Evolutionary conservation across 192 early-diverging fungal genomes (phyloP).

Genomic region (Backusella macrospora): DNA sequence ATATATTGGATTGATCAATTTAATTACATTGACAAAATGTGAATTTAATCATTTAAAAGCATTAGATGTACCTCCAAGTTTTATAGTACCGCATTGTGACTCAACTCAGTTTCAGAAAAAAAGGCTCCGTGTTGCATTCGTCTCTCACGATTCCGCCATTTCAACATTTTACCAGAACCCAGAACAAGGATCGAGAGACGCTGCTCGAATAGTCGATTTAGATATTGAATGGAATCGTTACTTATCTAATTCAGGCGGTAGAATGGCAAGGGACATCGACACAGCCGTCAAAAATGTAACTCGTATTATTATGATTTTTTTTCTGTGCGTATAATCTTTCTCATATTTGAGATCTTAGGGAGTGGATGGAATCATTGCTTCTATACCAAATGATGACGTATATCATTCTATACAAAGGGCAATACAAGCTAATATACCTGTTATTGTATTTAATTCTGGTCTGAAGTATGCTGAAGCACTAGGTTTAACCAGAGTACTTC

Average conservation of each 20-base stretch:
- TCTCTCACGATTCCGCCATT: slow-evolving; percentile 21
- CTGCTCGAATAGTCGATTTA: slow-evolving; percentile 23
- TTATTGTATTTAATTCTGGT: slow-evolving; percentile 28
- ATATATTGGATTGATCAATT: slow-evolving; percentile 11
- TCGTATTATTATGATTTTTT: background rate
- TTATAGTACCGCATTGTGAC: background rate
- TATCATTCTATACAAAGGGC: slow-evolving; percentile 12
- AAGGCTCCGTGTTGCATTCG: slow-evolving; percentile 23
- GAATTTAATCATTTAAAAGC: slow-evolving; percentile 10
- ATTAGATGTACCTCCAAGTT: slow-evolving; percentile 1
- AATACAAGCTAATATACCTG: background rate
- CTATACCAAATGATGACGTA: slow-evolving; percentile 22
- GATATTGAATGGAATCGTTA: slow-evolving; percentile 30
- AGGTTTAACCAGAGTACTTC: slow-evolving; percentile 21
- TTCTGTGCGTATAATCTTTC: background rate
- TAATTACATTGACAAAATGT: slow-evolving; percentile 12
- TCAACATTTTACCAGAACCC: slow-evolving; percentile 23
- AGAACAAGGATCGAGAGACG: slow-evolving; percentile 32
- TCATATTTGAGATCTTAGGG: background rate
- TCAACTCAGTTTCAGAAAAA: background rate
- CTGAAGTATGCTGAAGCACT: background rate
- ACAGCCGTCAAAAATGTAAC: slow-evolving; percentile 14
- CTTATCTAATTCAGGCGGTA: background rate
- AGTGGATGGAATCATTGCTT: slow-evolving; percentile 30
- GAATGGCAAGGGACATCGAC: slow-evolving; percentile 18